phyloP scores from a whole-genome alignment of 441 rosid genomes.

The Pelargonium myrrhifolium region DNA sequence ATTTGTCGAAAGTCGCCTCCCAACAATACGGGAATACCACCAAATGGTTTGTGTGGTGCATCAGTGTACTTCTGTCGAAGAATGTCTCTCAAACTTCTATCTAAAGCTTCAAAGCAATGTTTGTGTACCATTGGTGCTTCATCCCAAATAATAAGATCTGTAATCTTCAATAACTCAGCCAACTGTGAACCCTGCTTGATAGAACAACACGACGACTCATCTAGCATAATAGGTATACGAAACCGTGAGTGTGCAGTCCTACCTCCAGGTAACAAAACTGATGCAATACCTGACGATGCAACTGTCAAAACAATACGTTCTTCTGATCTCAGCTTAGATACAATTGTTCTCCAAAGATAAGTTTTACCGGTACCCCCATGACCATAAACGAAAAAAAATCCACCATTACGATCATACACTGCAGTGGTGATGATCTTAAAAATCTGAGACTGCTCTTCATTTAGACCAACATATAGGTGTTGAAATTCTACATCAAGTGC shows the following conservation, averaged over 20 bases:
- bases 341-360: background rate
- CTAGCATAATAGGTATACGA: background rate
- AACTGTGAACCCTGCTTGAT: background rate
- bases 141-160: conserved; percentile 11
- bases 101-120: conserved; percentile 11
- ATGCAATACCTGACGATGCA: conserved; percentile 2
- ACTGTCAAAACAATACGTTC: background rate
- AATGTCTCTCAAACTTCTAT: background rate
- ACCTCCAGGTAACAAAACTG: background rate
- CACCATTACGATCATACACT: background rate
- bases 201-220: background rate
- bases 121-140: conserved; percentile 4
- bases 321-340: background rate
- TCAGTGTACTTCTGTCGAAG: too few relatives aligned
- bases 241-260: conserved; percentile 8
- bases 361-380: conserved; percentile 7
- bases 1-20: conserved; percentile 8
- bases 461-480: background rate
- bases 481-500: background rate
- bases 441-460: background rate
- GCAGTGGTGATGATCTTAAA: background rate
- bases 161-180: background rate
- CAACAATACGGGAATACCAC: background rate
- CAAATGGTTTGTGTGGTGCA: background rate
- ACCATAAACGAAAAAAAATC: background rate